Evolutionary conservation across 1,284 basidiomycete genomes (phyloP).

Genomic region (Puccinia hordei): DNA sequence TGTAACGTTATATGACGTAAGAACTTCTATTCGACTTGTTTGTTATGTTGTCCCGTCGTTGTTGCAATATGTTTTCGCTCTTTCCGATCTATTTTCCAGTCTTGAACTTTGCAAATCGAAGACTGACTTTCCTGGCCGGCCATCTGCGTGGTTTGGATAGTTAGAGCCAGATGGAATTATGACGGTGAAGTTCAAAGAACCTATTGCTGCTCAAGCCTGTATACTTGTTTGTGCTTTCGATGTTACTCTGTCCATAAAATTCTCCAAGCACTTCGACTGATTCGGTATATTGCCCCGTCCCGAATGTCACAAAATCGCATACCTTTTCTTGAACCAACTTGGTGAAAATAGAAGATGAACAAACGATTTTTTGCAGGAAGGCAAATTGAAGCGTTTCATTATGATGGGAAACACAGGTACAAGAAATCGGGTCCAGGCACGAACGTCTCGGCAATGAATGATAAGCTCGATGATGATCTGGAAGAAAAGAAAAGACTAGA

Average conservation of each 20-base stretch:
- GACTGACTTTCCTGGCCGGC: constrained; percentile 5
- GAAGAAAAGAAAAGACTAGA: constrained; percentile 80
- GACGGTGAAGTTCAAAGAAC: constrained; percentile 91
- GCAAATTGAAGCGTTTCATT: constrained; percentile 77
- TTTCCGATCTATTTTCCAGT: background rate
- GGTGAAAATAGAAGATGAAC: constrained; percentile 78
- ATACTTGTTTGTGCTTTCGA: constrained; percentile 67
- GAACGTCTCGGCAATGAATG: constrained; percentile 64
- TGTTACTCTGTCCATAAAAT: background rate
- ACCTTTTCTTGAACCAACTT: background rate
- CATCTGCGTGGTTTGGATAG: constrained; percentile 61
- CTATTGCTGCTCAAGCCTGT: constrained; percentile 83
- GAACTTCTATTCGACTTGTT: constrained; percentile 56
- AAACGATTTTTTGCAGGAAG: constrained; percentile 87
- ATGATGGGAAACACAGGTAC: constrained; percentile 78
- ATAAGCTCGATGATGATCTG: constrained; percentile 66
- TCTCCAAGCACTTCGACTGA: background rate
- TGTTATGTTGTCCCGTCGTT: constrained; percentile 9
- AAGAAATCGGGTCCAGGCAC: constrained; percentile 64
- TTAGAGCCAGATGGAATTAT: constrained; percentile 91
- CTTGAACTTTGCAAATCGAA: background rate
- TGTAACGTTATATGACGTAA: constrained; percentile 91
- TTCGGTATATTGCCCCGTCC: constrained; percentile 18
- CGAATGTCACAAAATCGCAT: background rate
- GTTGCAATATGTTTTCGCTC: background rate